Evolutionary conservation across 2,329 filamentous ascomycete genomes (phyloP).

Genomic region (Drechslerella dactyloides): DNA sequence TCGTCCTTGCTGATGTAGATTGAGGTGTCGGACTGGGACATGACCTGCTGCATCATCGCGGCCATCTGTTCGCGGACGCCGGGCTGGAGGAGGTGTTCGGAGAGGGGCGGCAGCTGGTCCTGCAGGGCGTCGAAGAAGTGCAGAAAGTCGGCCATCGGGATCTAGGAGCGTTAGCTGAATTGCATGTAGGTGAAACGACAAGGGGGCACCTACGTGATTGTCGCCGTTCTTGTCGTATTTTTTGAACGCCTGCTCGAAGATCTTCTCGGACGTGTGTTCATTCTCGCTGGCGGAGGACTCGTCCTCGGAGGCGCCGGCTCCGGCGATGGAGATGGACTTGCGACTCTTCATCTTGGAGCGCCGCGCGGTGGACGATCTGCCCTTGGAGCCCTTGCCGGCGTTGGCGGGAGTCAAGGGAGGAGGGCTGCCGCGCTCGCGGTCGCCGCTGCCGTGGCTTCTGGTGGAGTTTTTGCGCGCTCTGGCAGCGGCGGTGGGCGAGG

Average conservation of each 20-base stretch:
- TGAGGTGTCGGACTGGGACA: constrained; percentile 25
- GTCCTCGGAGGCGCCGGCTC: constrained; percentile 30
- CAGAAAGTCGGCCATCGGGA: constrained; percentile 45
- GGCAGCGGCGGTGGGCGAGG: constrained; percentile 12
- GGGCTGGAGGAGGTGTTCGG: constrained; percentile 40
- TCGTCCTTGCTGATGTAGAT: constrained; percentile 49
- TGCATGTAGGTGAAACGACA: not conserved
- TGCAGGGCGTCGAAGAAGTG: constrained; percentile 47
- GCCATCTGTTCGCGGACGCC: constrained; percentile 42
- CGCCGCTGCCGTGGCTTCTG: constrained; percentile 9
- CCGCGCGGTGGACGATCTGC: constrained; percentile 39
- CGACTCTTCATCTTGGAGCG: constrained; percentile 40
- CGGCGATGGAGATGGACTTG: constrained; percentile 34
- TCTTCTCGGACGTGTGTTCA: constrained; percentile 32
- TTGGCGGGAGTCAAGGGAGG: constrained; percentile 31
- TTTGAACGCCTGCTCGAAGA: constrained; percentile 44
- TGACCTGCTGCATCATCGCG: constrained; percentile 35
- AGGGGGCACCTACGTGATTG: constrained; percentile 22
- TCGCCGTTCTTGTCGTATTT: constrained; percentile 41
- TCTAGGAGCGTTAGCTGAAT: constrained; percentile 14
- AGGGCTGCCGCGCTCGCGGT: constrained; percentile 10
- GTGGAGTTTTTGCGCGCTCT: constrained; percentile 35
- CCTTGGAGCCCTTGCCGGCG: constrained; percentile 28
- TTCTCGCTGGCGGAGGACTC: constrained; percentile 46
- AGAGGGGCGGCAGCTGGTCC: constrained; percentile 42